Conservation (phyloP, 1,284 basidiomycete species). For the Trichosporon ovoides region DNA sequence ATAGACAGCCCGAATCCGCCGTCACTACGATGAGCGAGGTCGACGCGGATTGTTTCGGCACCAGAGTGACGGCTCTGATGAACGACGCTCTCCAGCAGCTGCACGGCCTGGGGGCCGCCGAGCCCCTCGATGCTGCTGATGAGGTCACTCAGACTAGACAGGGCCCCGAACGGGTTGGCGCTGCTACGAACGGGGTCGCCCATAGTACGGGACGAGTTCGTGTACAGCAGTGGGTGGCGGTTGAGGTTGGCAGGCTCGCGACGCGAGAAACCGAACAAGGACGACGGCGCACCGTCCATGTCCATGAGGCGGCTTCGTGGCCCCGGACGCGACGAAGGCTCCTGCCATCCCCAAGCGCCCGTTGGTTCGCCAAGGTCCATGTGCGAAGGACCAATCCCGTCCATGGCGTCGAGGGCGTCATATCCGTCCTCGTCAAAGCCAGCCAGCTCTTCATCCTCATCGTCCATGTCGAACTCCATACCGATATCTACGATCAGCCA, state of each 20-base stretch:
- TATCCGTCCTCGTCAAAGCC: conserved; percentile 22
- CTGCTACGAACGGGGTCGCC: not conserved
- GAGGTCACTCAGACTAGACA: conserved; percentile 57
- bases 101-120: conserved; percentile 72
- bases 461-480: conserved; percentile 39
- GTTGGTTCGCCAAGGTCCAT: conserved; percentile 7
- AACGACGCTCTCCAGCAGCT: conserved; percentile 72
- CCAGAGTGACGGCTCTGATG: conserved; percentile 24
- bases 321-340: not conserved
- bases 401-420: conserved; percentile 10
- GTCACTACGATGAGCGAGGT: conserved; percentile 30
- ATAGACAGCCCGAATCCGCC: conserved; percentile 33
- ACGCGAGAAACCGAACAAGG: conserved; percentile 22
- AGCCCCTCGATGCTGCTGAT: conserved; percentile 75
- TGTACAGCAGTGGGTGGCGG: conserved; percentile 70
- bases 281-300: conserved; percentile 22
- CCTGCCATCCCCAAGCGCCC: conserved; percentile 37
- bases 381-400: conserved; percentile 5
- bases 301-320: conserved; percentile 6
- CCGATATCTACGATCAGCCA: conserved; percentile 11
- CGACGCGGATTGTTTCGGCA: conserved; percentile 32
- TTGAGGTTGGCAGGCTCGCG: conserved; percentile 57
- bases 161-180: conserved; percentile 47
- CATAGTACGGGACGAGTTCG: conserved; percentile 27
- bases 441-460: conserved; percentile 49